Evolutionary conservation across 1,139 yeast genomes (phyloP), one percentile per base, ranked within the genome.

Genomic region (Debaryomycetaceae sp.): DNA sequence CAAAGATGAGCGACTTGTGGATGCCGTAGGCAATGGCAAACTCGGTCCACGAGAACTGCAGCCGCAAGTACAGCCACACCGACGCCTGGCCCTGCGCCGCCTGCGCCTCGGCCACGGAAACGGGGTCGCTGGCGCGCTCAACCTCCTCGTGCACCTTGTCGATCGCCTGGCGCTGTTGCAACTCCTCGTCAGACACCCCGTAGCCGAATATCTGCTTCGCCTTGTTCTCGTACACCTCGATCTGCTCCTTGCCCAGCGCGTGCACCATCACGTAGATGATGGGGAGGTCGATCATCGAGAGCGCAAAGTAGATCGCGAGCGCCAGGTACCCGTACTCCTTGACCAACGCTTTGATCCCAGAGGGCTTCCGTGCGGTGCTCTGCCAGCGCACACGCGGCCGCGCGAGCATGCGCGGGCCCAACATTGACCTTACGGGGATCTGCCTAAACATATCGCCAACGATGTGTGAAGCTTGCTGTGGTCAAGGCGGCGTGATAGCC

Each of bases 261-360:
- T 88, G 96, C 10, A 91, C 97, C 28, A 84, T 49, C 14, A 83
- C 46, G 50, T 81, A 91, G 52, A 94, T 85, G 4, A 88, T 43
- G 1, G 97, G 97, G 42, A 85, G 66, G 51, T 91, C 98, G 25
- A 91, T 54, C 17, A 70, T 65, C 2, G 85, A 70, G 13, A 91
- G 54, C 1, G 73, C 81, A 23, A 86, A 49, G 50, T 91, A 91
- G 0, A 91, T 88, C 10, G 86, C 96, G 14, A 91, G 60, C 0
- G 96, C 97, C 5, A 94, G 76, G 62, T 81, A 85, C 1, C 99
- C 99, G 53, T 91, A 91, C 51, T 83, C 83, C 48, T 83, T 80
- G 54, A 85, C 72, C 41, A 91, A 64, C 5, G 75, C 82, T 53
- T 77, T 83, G 34, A 86, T 59, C 5, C 83, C 81, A 2, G 62